Conservation (phyloP, 345 rosid genomes). For the Rhodomyrtus tomentosa region DNA sequence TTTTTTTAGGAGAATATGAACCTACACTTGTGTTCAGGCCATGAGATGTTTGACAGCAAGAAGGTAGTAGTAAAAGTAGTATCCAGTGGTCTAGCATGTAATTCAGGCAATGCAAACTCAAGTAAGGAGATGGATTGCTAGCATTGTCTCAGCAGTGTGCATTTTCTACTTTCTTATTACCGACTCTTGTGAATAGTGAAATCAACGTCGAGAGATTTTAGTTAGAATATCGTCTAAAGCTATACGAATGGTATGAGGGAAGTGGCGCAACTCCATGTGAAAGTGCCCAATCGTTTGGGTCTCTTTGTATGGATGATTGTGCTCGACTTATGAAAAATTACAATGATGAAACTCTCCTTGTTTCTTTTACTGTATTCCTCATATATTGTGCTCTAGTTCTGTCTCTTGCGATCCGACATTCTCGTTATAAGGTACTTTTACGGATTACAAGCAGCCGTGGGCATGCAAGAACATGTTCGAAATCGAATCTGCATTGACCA, state of each 20-base stretch:
- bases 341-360: background rate
- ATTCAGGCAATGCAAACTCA: background rate
- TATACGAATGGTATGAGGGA: background rate
- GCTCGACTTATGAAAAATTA: background rate
- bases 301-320: too few species aligned
- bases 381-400: background rate
- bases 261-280: background rate
- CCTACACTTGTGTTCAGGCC: too few species aligned
- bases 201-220: background rate
- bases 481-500: conserved; percentile 54
- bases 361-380: background rate
- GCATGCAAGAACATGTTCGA: conserved; percentile 40
- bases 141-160: background rate
- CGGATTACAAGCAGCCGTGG: conserved; percentile 87
- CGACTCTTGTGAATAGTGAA: background rate
- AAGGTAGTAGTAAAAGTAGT: background rate
- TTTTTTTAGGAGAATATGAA: too few species aligned
- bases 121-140: background rate
- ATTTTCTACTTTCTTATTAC: background rate
- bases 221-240: background rate
- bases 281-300: too few species aligned
- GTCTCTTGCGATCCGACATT: background rate
- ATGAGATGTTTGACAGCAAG: background rate
- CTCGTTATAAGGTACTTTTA: conserved; percentile 63
- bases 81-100: background rate